Base-by-base conservation (phyloP, 1,284 basidiomycete species). In the Pisolithus thermaeus region DNA sequence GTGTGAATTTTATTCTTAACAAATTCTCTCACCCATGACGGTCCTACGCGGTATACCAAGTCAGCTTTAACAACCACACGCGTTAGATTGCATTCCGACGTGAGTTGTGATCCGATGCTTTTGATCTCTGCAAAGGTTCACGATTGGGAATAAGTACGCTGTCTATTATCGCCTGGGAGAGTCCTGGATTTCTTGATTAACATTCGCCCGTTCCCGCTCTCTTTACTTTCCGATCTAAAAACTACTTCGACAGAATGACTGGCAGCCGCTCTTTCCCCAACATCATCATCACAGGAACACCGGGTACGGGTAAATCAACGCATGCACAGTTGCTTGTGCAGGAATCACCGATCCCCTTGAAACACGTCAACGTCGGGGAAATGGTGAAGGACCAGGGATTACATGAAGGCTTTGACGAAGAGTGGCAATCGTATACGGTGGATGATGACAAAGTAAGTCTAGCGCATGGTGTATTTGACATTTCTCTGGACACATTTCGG, bases 381-480 rank as follows among this genome's bases (percentile, higher is more conserved):
- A 75, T 88, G 58, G 90, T 97, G 53, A 97, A 97, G 71, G 82
- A 89, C 59, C 81, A 87, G 52, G 80, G 76, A 0, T 79, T 97
- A 22, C 89, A 95, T 65, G 84, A 90, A 58, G 84, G 87, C 0
- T 98, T 82, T 66, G 90, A 98, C 65, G 82, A 93, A 35, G 92
- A 97, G 67, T 98, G 96, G 96, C 85, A 96, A 66, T 87, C 83
- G 51, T 97, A 92, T 69, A 89, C 85, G 3, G 90, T 97, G 3
- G 93, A 99, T 66, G 97, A 99, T 68, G 97, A 99, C 72, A 87
- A 90, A 76, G 91, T 89, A 49, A 41, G 73, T 56, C 45, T 38
- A 11, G 36, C 46, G 36, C 46, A 52, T 32, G 7, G 50, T 56
- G 45, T 41, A 47, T 53, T 20, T 36, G 22, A 39, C 47, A 37